Evolutionary conservation across 208 protist species (phyloP).

Genomic region (Porcisia hertigi): DNA sequence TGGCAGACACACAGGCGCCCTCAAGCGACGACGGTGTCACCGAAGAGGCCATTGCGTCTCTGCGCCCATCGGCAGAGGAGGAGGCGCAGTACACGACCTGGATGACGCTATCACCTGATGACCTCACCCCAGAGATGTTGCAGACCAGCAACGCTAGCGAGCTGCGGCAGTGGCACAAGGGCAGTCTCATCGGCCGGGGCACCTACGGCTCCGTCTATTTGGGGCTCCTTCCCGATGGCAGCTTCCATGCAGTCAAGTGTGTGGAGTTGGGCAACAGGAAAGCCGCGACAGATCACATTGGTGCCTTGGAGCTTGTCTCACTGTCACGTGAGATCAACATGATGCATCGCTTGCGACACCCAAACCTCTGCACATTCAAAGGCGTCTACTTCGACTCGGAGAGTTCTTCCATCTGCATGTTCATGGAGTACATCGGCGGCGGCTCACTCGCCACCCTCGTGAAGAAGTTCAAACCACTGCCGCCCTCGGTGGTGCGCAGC

Average conservation of each 20-base stretch:
- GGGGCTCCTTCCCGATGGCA: slow-evolving; percentile 78
- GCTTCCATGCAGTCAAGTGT: slow-evolving; percentile 90
- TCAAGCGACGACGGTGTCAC: slow-evolving; percentile 7
- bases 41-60: slow-evolving; percentile 37
- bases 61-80: slow-evolving; percentile 64
- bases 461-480: slow-evolving; percentile 88
- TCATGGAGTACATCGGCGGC: slow-evolving; percentile 94
- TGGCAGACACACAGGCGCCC: not conserved
- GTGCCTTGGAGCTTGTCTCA: slow-evolving; percentile 76
- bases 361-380: slow-evolving; percentile 92
- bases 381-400: slow-evolving; percentile 75
- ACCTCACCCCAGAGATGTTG: slow-evolving; percentile 88
- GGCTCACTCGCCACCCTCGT: slow-evolving; percentile 84
- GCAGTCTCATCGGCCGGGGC: slow-evolving; percentile 84
- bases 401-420: slow-evolving; percentile 81
- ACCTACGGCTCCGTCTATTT: slow-evolving; percentile 93
- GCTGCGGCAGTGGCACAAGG: slow-evolving; percentile 75
- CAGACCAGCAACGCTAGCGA: slow-evolving; percentile 74
- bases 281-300: slow-evolving; percentile 46
- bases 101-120: slow-evolving; percentile 62
- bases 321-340: slow-evolving; percentile 92
- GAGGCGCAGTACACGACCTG: slow-evolving; percentile 80
- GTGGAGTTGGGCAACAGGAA: slow-evolving; percentile 63
- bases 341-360: slow-evolving; percentile 89
- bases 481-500: slow-evolving; percentile 74